A percentile compares a stretch with the other conserved stretches of the same genome.
phyloP scores from a whole-genome alignment of 208 protist species.

The Trypanosoma cruzi region DNA sequence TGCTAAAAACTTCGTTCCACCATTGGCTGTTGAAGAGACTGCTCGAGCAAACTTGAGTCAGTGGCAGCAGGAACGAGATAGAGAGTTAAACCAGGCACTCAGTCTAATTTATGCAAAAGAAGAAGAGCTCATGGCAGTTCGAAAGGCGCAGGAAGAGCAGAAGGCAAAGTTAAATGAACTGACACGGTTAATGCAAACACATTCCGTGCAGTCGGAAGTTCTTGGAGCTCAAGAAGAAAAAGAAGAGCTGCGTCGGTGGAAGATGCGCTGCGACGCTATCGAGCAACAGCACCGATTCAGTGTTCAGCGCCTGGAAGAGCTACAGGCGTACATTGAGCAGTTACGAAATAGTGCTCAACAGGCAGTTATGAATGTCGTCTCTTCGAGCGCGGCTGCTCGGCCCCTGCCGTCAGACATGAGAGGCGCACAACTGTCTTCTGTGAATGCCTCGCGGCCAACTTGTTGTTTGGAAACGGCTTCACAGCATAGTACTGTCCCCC shows the following conservation, averaged over 20 bases:
- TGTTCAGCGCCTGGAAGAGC: conserved; percentile 25
- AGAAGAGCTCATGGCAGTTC: conserved; percentile 15
- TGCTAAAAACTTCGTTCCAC: neutral
- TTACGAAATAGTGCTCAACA: conserved; percentile 28
- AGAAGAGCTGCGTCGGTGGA: conserved; percentile 26
- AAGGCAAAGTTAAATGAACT: conserved; percentile 12
- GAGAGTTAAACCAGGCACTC: conserved; percentile 1
- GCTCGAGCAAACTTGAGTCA: neutral
- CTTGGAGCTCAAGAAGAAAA: neutral
- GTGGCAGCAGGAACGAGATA: conserved; percentile 4
- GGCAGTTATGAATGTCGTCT: conserved; percentile 23
- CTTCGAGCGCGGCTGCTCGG: neutral
- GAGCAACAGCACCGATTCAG: conserved; percentile 28
- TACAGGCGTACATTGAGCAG: conserved; percentile 42
- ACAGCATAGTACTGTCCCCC: conserved; percentile 10
- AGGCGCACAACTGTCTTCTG: conserved; percentile 22
- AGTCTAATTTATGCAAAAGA: conserved; percentile 10
- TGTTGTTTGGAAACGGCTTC: neutral
- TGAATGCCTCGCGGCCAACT: conserved; percentile 12
- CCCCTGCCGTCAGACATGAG: conserved; percentile 6
- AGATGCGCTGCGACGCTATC: conserved; percentile 14
- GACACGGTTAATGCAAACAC: neutral
- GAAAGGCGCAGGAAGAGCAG: conserved; percentile 19
- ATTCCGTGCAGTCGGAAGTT: neutral
- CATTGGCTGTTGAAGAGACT: neutral